These are phyloP conservation scores for Debaryomyces nepalensis DNA, from an alignment of 1,139 yeast genomes.

Conservation along the genomic window DNA sequence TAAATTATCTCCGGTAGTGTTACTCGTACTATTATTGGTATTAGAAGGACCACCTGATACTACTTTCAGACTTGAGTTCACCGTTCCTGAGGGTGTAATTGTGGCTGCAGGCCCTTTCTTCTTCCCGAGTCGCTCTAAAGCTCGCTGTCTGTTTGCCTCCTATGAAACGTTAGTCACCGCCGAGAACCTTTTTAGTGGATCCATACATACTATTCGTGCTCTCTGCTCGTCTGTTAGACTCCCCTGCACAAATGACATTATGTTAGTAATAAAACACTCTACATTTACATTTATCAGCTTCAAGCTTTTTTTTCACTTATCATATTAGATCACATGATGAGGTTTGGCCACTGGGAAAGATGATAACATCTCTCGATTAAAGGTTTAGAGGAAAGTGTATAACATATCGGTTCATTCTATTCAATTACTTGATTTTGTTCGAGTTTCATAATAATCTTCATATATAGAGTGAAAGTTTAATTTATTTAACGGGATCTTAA, in stretches of 20 bases:
- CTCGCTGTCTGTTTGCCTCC: conserved; percentile 64
- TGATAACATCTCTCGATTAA: no score
- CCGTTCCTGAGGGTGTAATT: neutral
- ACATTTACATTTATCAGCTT: neutral
- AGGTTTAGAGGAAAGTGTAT: no score
- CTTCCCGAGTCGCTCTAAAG: conserved; percentile 58
- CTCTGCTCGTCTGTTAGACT: conserved; percentile 32
- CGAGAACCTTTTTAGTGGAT: neutral
- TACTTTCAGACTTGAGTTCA: no score
- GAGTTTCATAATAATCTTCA: no score
- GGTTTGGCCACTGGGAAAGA: conserved; percentile 1
- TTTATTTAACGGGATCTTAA: no score
- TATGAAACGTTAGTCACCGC: conserved; percentile 25
- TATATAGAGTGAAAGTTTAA: no score
- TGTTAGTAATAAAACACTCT: neutral
- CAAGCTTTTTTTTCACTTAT: neutral
- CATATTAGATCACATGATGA: conserved; percentile 10
- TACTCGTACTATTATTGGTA: conserved; percentile 15
- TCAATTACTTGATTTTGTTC: neutral
- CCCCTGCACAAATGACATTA: conserved; percentile 29
- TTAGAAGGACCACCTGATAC: neutral
- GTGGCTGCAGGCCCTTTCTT: conserved; percentile 32
- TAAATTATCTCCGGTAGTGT: neutral
- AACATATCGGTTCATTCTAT: no score
- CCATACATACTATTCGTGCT: conserved; percentile 30